A percentile compares a stretch with the other conserved stretches of the same genome.
These are phyloP conservation scores for Monosporozyma aerobia DNA, from an alignment of 805 yeast genomes.

Conservation along the genomic window DNA sequence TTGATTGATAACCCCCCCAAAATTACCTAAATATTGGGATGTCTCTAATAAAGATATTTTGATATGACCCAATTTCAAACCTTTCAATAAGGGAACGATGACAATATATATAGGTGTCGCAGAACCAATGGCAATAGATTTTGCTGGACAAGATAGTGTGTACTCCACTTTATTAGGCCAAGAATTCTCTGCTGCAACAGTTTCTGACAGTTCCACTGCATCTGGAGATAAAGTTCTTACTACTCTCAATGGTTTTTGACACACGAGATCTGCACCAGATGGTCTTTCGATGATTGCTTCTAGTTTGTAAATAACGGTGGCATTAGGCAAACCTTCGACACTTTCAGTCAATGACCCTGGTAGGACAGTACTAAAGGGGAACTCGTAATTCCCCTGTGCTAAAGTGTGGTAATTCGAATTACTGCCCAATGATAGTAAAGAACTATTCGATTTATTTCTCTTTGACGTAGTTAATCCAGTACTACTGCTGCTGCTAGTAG, in stretches of 20 bases:
- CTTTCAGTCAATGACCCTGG: slow-evolving; percentile 84
- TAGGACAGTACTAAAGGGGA: slow-evolving; percentile 76
- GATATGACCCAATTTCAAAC: slow-evolving; percentile 65
- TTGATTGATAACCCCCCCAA: slow-evolving; percentile 47
- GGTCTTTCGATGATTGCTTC: slow-evolving; percentile 80
- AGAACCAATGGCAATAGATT: slow-evolving; percentile 87
- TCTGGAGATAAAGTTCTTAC: slow-evolving; percentile 83
- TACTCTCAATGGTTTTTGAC: slow-evolving; percentile 71
- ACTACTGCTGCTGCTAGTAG: neutral
- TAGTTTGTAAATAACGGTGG: slow-evolving; percentile 60
- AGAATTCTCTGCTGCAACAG: slow-evolving; percentile 87
- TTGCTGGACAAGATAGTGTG: slow-evolving; percentile 73
- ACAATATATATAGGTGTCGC: slow-evolving; percentile 58
- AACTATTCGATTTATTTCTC: slow-evolving; percentile 19
- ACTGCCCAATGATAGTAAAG: slow-evolving; percentile 28
- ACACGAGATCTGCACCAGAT: slow-evolving; percentile 53
- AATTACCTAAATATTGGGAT: slow-evolving; percentile 52
- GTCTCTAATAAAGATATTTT: slow-evolving; percentile 60
- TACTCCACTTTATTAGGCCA: slow-evolving; percentile 96
- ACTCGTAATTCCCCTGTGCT: slow-evolving; percentile 74
- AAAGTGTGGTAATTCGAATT: slow-evolving; percentile 33
- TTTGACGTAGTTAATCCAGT: slow-evolving; percentile 14
- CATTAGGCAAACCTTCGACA: slow-evolving; percentile 82
- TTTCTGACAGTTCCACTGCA: slow-evolving; percentile 79
- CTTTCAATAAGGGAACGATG: slow-evolving; percentile 75